Evolutionary conservation across 352 stramenopile genomes (phyloP), one percentile per base, ranked within the genome.

Genomic region (Globisporangium sylvaticum): DNA sequence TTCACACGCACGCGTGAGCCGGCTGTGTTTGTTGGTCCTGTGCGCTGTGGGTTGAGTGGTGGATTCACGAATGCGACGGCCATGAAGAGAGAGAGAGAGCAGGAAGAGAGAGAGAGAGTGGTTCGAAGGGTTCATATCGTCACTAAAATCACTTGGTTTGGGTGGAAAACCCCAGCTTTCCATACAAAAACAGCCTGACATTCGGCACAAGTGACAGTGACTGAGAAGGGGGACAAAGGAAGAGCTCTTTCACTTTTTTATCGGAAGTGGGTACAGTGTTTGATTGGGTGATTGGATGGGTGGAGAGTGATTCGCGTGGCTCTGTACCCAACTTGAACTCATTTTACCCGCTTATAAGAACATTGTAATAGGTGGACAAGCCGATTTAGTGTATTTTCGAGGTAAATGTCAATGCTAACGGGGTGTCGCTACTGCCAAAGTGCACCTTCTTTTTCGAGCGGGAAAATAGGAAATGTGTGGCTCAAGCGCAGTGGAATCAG

Each of bases 391-490:
- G 29, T 31, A 31, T 31, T 1, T 31, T 31, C 4, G 4, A 31
- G 29, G 4, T 31, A 31, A 31, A 31, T 31, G 29, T 31, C 29
- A 31, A 1, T 31, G 29, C 29, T 31, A 31, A 1, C 29, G 1
- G 2, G 4, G 29, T 31, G 29, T 31, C 29, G 4, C 29, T 31
- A 31, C 4, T 31, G 29, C n/a, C 18, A 53, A 53, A 27, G 8
- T 25, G 44, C 44, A 53, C 48, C 50, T 32, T 56, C 48, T 34
- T 56, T 56, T 57, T 57, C 50, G 50, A 57, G 22, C 3, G 50
- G 10, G 50, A 57, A 10, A 10, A 10, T 34, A 32, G 15, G 8
- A 9, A 57, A n/a, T 34, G 15, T 57, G 50, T 57, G 50, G 50
- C 50, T 25, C 3, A 57, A 9, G 6, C 22, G 24, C 14, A 1